Percentiles rank a stretch among this genome's conserved stretches.
Conservation (phyloP, 257 asterid genomes). For the Ophiorrhiza pumila region DNA sequence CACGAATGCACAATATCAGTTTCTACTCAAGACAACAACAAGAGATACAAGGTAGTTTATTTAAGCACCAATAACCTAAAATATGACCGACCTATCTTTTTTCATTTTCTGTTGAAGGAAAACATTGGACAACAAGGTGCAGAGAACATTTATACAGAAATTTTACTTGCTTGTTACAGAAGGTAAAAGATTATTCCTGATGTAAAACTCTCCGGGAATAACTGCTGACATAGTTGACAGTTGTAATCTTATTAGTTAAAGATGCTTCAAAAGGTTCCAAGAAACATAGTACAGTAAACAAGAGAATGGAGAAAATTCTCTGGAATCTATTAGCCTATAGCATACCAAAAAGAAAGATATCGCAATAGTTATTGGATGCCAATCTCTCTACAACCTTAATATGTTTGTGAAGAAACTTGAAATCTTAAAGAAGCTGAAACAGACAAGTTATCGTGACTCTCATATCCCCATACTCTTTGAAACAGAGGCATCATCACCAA, state of each 20-base stretch:
- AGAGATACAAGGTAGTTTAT: background rate
- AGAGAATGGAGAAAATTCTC: too few relatives aligned
- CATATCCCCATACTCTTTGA: too few relatives aligned
- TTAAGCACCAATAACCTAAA: background rate
- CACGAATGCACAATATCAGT: background rate
- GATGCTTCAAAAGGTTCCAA: background rate
- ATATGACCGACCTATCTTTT: background rate
- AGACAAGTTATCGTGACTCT: too few relatives aligned
- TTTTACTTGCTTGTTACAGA: background rate
- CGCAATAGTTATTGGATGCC: too few relatives aligned
- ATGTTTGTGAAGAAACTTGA: too few relatives aligned
- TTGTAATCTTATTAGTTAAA: too few relatives aligned
- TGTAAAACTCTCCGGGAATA: too few relatives aligned
- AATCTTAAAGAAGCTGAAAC: too few relatives aligned
- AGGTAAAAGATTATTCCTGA: background rate
- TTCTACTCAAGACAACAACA: background rate
- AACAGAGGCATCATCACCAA: background rate
- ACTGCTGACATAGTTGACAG: background rate
- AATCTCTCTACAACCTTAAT: too few relatives aligned
- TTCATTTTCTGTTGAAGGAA: background rate
- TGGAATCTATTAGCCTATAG: too few relatives aligned
- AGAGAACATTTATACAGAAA: background rate
- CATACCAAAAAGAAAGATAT: too few relatives aligned
- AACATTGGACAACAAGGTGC: background rate
- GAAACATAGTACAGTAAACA: too few relatives aligned